These are phyloP conservation scores for Angophora floribunda DNA, from an alignment of 345 rosid species.

Conservation along the genomic window DNA sequence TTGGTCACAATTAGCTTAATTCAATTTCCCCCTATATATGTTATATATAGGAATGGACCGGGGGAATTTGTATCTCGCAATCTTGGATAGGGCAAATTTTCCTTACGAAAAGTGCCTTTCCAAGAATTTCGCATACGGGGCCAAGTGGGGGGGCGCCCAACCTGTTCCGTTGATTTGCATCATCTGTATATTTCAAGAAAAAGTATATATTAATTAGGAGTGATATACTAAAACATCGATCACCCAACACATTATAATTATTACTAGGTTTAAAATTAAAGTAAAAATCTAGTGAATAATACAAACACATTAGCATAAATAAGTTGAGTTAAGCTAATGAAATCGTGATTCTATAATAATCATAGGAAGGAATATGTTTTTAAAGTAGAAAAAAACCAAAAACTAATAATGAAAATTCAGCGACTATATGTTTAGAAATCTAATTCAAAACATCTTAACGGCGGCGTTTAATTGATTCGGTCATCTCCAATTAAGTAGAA, in stretches of 20 bases:
- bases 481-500: neutral
- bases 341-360: neutral
- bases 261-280: neutral
- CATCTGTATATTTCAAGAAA: neutral
- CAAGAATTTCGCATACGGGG: neutral
- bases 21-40: neutral
- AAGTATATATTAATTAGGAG: neutral
- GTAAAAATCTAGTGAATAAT: neutral
- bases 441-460: too few species aligned
- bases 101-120: neutral
- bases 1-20: neutral
- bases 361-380: neutral
- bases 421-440: too few species aligned
- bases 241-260: neutral
- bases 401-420: too few species aligned
- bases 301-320: neutral
- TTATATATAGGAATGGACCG: neutral
- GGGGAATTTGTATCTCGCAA: neutral
- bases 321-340: neutral
- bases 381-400: too few species aligned
- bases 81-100: neutral
- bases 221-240: neutral
- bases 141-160: neutral
- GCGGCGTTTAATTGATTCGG: too few species aligned
- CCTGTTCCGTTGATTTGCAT: neutral